A percentile compares a stretch with the other conserved stretches of the same genome.
phyloP scores from a whole-genome alignment of 163 green algal genomes.

The Volvox carteri region DNA sequence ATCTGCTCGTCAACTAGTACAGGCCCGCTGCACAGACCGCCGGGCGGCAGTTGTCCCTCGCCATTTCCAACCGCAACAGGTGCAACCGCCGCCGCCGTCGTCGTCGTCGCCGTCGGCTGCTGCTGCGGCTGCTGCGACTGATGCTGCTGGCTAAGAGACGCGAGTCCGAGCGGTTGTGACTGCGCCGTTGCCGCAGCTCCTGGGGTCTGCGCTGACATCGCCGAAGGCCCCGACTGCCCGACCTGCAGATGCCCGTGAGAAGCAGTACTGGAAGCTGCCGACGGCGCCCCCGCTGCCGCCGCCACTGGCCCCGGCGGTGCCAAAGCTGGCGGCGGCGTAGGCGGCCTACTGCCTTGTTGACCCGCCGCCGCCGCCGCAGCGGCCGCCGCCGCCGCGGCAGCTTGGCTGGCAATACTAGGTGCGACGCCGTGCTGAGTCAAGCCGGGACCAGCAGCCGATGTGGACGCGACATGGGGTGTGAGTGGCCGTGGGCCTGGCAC shows the following conservation, averaged over 20 bases:
- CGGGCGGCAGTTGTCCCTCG: background rate
- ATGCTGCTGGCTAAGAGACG: background rate
- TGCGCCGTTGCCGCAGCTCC: background rate
- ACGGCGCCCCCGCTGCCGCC: background rate
- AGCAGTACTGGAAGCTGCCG: background rate
- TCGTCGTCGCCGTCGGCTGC: too few species aligned
- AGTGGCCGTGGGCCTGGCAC: background rate
- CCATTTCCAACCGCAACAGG: background rate
- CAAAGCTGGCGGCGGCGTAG: background rate
- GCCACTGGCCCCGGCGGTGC: background rate
- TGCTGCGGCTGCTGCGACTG: too few species aligned
- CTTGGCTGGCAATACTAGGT: conserved; percentile 34
- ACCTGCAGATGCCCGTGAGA: background rate
- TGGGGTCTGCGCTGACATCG: background rate
- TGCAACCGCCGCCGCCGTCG: background rate
- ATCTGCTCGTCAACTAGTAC: background rate
- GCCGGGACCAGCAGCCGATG: background rate
- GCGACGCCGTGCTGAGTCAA: background rate
- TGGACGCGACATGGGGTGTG: background rate
- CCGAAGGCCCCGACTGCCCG: background rate
- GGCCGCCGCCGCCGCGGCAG: conserved; percentile 6
- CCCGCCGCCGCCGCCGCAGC: conserved; percentile 18
- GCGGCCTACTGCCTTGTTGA: background rate
- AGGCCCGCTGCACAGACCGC: background rate
- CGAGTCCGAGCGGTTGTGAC: background rate